Percentiles rank a stretch among this genome's conserved stretches.
These are phyloP conservation scores for Musa balbisiana DNA, from an alignment of 202 grass and related monocot genomes.

Conservation along the genomic window DNA sequence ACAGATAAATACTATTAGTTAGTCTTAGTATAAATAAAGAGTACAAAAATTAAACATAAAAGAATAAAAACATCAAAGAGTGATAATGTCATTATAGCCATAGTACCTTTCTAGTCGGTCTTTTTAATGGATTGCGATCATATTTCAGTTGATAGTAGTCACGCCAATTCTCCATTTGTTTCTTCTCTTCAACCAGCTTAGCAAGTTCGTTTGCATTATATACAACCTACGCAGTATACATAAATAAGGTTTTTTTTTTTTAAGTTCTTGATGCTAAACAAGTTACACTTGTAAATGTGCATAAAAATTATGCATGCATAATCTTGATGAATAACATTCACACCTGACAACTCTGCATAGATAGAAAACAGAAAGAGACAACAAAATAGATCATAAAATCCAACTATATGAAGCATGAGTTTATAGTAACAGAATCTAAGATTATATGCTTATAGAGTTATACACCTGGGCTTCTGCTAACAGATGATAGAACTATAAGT, in stretches of 20 bases:
- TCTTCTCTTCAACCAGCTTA: conserved; percentile 12
- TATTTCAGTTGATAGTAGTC: conserved; percentile 20
- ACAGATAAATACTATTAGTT: no score
- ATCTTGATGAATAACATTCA: background rate
- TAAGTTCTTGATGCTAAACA: background rate
- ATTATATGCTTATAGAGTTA: no score
- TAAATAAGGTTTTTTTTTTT: background rate
- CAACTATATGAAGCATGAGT: no score
- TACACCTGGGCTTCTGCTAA: no score
- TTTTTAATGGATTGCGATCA: conserved; percentile 4
- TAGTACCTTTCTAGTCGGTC: conserved; percentile 7
- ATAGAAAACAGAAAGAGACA: background rate
- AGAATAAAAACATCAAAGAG: background rate
- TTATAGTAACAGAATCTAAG: no score
- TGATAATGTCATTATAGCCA: background rate
- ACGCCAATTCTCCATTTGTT: conserved; percentile 17
- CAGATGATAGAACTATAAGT: no score
- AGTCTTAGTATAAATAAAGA: no score
- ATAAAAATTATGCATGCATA: no score
- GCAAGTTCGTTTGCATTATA: conserved; percentile 18
- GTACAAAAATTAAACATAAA: background rate
- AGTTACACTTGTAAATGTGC: background rate
- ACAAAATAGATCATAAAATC: background rate
- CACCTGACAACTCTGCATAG: background rate
- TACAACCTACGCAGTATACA: conserved; percentile 4